Percentiles rank a stretch among this genome's conserved stretches.
Conservation (phyloP, 306 rosid species). For the Fragaria vesca region DNA sequence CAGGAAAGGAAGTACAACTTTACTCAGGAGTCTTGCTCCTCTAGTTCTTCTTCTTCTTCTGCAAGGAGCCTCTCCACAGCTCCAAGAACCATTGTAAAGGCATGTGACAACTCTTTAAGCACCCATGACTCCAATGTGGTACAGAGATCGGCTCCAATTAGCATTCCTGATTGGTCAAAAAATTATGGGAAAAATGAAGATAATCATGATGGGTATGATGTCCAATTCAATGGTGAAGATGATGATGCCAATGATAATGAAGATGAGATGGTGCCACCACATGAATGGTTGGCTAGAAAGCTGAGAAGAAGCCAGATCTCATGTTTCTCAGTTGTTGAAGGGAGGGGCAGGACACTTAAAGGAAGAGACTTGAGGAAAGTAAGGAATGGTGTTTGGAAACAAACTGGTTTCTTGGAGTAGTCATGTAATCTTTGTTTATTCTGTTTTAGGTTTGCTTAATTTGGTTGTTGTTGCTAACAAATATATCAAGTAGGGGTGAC, state of each 20-base stretch:
- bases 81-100: constrained; percentile 56
- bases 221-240: constrained; percentile 14
- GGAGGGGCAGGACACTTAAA: constrained; percentile 83
- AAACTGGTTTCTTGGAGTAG: constrained; percentile 95
- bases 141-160: constrained; percentile 63
- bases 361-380: constrained; percentile 97
- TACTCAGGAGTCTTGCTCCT: constrained; percentile 9
- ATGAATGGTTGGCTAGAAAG: constrained; percentile 91
- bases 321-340: constrained; percentile 92
- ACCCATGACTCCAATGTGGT: constrained; percentile 31
- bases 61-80: constrained; percentile 45
- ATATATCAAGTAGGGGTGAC: neutral
- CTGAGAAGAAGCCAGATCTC: constrained; percentile 87
- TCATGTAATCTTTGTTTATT: constrained; percentile 22
- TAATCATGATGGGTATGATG: neutral
- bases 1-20: constrained; percentile 23
- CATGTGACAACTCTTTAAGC: constrained; percentile 20
- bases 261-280: constrained; percentile 78
- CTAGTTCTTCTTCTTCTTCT: constrained; percentile 18
- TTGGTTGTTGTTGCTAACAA: neutral
- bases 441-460: neutral
- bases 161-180: constrained; percentile 89
- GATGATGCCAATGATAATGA: constrained; percentile 38
- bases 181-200: constrained; percentile 32
- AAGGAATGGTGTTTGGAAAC: constrained; percentile 71